Evolutionary conservation across 2,329 filamentous ascomycete species (phyloP), one percentile per base, ranked within the genome.

Genomic region (Sodiomyces alkalinus): DNA sequence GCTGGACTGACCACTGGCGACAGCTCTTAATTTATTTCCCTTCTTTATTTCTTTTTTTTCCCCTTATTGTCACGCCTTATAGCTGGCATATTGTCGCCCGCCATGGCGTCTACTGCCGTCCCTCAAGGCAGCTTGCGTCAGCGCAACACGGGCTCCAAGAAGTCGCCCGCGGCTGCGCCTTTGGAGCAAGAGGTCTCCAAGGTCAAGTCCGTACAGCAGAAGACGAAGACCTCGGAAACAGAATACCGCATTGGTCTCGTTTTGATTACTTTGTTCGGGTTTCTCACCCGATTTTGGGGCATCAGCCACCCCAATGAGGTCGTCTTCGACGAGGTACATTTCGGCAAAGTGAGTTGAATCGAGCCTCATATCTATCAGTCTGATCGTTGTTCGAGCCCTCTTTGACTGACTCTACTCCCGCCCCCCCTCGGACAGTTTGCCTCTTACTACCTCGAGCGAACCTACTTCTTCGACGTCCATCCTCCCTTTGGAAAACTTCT

Each of bases 391-490:
- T n/a, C n/a, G 23, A n/a, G 12, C 14, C 4, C 7, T 25, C 14
- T 25, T 16, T 25, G 23, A 25, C 23, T n/a, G 17, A 10, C 5
- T 7, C 12, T 10, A n/a, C 15, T 42, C 7, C 17, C 7, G 15
- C n/a, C n/a, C n/a, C n/a, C 4, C 17, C 26, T 15, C n/a, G 16
- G 24, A n/a, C 42, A 79, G 74, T 79, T 79, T 47, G 74, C 74
- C 31, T 79, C 74, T 7, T 78, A 74, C 50, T 98, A 98, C 53
- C 76, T 98, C 43, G 78, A 94, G 60, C 79, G 85, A 45, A 94
- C 85, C 37, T 98, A 96, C 64, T 98, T 98, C 68, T 98, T 98
- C 74, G 90, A 98, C 61, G 90, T 98, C 31, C 90, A 98, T 55
- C 90, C 90, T 41, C 90, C 90, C 11, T 92, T 98, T 45, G 90